phyloP scores from a whole-genome alignment of 345 rosid species.

The Viola odorata region DNA sequence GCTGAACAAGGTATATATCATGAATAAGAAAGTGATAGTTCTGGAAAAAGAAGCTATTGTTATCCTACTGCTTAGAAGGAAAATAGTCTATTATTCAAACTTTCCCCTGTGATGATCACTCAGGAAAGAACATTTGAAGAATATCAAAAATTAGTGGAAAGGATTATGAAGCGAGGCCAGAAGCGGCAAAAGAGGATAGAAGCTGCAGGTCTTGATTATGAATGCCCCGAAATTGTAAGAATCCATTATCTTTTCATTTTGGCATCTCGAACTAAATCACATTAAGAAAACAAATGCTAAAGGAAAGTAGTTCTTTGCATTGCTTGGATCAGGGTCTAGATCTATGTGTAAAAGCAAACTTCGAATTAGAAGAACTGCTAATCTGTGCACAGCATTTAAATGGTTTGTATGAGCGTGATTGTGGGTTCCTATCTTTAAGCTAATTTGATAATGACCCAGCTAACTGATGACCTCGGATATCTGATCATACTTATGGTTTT shows the following conservation, averaged over 20 bases:
- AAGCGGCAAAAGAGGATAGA: slow-evolving; percentile 63
- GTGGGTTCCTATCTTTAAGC: too few species aligned
- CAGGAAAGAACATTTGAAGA: slow-evolving; percentile 89
- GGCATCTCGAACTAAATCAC: neutral
- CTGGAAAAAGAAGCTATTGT: neutral
- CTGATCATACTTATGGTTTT: too few species aligned
- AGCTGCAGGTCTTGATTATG: slow-evolving; percentile 78
- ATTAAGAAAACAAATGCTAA: neutral
- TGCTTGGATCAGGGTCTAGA: neutral
- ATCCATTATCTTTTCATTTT: neutral
- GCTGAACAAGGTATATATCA: slow-evolving; percentile 53
- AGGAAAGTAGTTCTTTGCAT: neutral
- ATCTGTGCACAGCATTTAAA: too few species aligned
- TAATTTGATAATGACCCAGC: too few species aligned
- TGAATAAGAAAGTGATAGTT: neutral
- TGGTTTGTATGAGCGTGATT: too few species aligned
- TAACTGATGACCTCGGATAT: too few species aligned
- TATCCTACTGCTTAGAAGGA: neutral
- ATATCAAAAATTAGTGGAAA: slow-evolving; percentile 62
- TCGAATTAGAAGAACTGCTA: too few species aligned
- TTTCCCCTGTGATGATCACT: neutral
- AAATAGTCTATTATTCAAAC: neutral
- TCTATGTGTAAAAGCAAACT: too few species aligned
- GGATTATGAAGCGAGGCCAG: slow-evolving; percentile 56
- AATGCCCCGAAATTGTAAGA: slow-evolving; percentile 88